These are phyloP conservation scores for Yamadazyma ubonensis DNA, from an alignment of 805 yeast genomes.

Conservation along the genomic window DNA sequence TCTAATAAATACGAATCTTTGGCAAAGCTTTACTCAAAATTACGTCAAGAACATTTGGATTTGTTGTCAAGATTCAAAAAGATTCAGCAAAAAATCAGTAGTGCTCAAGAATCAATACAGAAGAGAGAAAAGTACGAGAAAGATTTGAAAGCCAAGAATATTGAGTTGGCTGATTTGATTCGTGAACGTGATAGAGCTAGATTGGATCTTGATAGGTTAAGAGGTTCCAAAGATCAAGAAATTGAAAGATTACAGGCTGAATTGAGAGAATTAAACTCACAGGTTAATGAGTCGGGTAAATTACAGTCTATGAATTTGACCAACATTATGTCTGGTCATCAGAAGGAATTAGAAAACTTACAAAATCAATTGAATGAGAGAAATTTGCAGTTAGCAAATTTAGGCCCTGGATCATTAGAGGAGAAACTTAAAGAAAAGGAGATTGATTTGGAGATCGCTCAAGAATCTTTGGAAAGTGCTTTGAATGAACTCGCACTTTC, in stretches of 20 bases:
- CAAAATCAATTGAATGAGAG: conserved; percentile 45
- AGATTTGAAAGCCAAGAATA: conserved; percentile 79
- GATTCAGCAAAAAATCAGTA: conserved; percentile 79
- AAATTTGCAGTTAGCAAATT: conserved; percentile 21
- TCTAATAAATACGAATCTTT: conserved; percentile 82
- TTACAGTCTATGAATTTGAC: conserved; percentile 63
- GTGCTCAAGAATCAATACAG: conserved; percentile 86
- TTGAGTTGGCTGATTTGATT: conserved; percentile 84
- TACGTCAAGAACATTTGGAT: conserved; percentile 87
- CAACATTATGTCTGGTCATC: conserved; percentile 58
- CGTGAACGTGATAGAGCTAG: conserved; percentile 88
- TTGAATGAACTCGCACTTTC: conserved; percentile 55
- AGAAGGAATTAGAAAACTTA: conserved; percentile 57
- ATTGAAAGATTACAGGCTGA: conserved; percentile 65
- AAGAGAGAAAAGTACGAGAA: conserved; percentile 79
- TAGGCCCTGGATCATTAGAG: conserved; percentile 36
- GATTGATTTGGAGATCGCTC: conserved; percentile 73
- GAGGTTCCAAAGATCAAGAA: conserved; percentile 63
- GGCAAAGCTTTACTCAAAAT: conserved; percentile 85
- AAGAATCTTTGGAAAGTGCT: conserved; percentile 76
- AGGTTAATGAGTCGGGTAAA: conserved; percentile 59
- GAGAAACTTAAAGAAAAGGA: conserved; percentile 62
- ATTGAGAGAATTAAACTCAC: conserved; percentile 57
- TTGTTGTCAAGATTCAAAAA: conserved; percentile 75
- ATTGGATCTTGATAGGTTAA: conserved; percentile 70